phyloP scores from a whole-genome alignment of 2,329 filamentous ascomycete genomes.

The Bipolaris victoriae region DNA sequence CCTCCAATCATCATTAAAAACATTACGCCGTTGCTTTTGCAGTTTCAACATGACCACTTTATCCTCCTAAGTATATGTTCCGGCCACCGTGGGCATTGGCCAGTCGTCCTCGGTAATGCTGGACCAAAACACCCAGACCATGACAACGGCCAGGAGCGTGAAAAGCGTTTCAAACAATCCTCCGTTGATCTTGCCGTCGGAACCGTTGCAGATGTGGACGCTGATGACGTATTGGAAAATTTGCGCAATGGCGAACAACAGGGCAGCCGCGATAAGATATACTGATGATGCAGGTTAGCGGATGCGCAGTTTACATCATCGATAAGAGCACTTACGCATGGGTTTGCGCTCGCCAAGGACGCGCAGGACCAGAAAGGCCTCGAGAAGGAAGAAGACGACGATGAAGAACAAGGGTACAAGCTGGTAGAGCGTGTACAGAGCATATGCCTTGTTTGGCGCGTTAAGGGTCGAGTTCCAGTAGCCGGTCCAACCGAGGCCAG shows the following conservation, averaged over 20 bases:
- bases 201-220: constrained; percentile 84
- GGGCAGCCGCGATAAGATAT: constrained; percentile 73
- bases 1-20: constrained; percentile 42
- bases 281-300: constrained; percentile 53
- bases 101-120: constrained; percentile 99
- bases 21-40: constrained; percentile 40
- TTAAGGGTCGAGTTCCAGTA: constrained; percentile 67
- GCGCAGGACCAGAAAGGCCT: constrained; percentile 80
- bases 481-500: constrained; percentile 82
- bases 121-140: constrained; percentile 95
- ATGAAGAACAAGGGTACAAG: constrained; percentile 87
- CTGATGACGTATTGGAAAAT: constrained; percentile 97
- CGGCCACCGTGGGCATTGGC: constrained; percentile 64
- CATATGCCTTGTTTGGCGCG: constrained; percentile 70
- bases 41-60: constrained; percentile 22
- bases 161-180: constrained; percentile 93
- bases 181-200: constrained; percentile 86
- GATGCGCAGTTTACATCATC: not conserved
- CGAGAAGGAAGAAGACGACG: constrained; percentile 83
- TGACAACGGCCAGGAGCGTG: constrained; percentile 80
- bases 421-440: constrained; percentile 93
- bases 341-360: constrained; percentile 87
- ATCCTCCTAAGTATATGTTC: constrained; percentile 45
- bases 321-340: constrained; percentile 68
- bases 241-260: constrained; percentile 90